Percentiles rank a stretch among this genome's conserved stretches.
These are phyloP conservation scores for Hymenoscyphus albidus DNA, from an alignment of 2,329 filamentous ascomycete genomes.

Conservation along the genomic window DNA sequence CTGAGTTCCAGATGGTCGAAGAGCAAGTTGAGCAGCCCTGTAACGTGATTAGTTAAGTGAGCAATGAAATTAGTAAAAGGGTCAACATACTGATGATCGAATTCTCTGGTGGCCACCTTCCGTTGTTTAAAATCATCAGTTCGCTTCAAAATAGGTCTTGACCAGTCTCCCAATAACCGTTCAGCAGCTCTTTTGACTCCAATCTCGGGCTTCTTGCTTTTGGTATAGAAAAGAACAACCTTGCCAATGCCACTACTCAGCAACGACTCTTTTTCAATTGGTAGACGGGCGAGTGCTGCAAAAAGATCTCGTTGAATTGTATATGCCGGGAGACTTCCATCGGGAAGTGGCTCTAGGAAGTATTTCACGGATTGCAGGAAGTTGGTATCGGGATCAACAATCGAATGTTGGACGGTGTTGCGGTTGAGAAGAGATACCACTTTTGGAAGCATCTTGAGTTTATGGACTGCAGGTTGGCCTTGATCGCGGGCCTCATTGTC, in stretches of 20 bases:
- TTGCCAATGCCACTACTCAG: conserved; percentile 93
- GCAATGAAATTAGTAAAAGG: not conserved
- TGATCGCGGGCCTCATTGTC: conserved; percentile 80
- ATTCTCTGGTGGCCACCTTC: conserved; percentile 59
- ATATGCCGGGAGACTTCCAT: conserved; percentile 91
- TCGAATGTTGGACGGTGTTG: conserved; percentile 76
- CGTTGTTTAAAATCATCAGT: conserved; percentile 94
- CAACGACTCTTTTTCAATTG: conserved; percentile 86
- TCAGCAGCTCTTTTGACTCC: conserved; percentile 93
- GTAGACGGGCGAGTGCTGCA: conserved; percentile 70
- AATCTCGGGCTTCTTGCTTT: conserved; percentile 83
- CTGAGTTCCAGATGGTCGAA: conserved; percentile 32
- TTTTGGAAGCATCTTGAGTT: conserved; percentile 88
- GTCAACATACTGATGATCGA: conserved; percentile 56
- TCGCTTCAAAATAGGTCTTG: conserved; percentile 85
- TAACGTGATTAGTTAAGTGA: conserved; percentile 14
- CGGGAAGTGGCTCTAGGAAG: conserved; percentile 92
- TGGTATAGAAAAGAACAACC: conserved; percentile 94
- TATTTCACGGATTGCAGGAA: conserved; percentile 92
- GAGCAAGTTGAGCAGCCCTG: conserved; percentile 35
- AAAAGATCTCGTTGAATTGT: conserved; percentile 97
- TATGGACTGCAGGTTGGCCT: conserved; percentile 80
- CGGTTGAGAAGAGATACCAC: conserved; percentile 86
- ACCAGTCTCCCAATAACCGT: conserved; percentile 91
- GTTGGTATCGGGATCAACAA: conserved; percentile 93